Evolutionary conservation across 2,329 filamentous ascomycete genomes (phyloP).

Genomic region (Grosmannia serpens): DNA sequence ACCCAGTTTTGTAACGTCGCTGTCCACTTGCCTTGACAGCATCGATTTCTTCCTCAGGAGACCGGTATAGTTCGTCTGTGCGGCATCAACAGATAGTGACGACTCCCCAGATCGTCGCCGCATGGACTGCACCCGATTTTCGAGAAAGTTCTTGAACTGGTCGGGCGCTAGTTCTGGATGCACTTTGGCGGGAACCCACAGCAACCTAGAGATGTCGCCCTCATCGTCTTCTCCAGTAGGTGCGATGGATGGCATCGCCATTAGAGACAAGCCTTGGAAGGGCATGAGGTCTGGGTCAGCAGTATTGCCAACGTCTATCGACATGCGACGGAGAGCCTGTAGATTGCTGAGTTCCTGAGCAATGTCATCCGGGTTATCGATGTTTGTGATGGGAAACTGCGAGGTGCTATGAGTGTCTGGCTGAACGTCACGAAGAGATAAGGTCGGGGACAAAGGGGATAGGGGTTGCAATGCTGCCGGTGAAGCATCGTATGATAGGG

Average conservation of each 20-base stretch:
- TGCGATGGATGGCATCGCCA: conserved; percentile 61
- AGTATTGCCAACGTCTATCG: conserved; percentile 76
- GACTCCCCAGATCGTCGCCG: conserved; percentile 70
- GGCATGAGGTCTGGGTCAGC: conserved; percentile 66
- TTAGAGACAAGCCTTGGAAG: conserved; percentile 50
- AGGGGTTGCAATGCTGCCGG: conserved; percentile 22
- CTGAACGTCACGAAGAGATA: conserved; percentile 41
- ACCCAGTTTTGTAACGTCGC: conserved; percentile 41
- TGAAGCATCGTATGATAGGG: conserved; percentile 25
- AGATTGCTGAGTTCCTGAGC: conserved; percentile 88
- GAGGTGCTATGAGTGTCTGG: conserved; percentile 42
- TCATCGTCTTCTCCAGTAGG: conserved; percentile 67
- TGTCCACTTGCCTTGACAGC: conserved; percentile 85
- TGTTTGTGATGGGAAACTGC: conserved; percentile 77
- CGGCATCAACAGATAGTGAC: conserved; percentile 46
- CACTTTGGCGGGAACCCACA: conserved; percentile 91
- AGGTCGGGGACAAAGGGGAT: conserved; percentile 39
- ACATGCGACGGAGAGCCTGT: conserved; percentile 82
- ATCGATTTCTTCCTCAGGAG: conserved; percentile 87
- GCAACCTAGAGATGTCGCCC: conserved; percentile 74
- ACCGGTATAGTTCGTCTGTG: conserved; percentile 44
- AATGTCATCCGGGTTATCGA: conserved; percentile 79
- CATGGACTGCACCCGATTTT: conserved; percentile 85
- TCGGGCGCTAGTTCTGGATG: conserved; percentile 91
- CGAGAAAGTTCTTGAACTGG: conserved; percentile 93